phyloP scores from a whole-genome alignment of 768 basidiomycete genomes.

The Cyclocybe cylindracea region DNA sequence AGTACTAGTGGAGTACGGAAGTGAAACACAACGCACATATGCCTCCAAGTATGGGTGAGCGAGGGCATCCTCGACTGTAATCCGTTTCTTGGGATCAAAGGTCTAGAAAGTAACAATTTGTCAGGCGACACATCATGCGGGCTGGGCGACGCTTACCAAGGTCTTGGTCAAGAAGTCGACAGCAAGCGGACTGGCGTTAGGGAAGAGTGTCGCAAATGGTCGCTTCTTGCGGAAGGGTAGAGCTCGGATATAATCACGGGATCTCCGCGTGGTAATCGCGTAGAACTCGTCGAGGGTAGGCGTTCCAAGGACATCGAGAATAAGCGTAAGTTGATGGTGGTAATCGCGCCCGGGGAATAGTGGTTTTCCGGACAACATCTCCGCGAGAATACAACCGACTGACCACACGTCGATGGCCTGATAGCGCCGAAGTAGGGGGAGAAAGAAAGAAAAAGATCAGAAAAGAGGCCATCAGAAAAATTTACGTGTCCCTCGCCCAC shows the following conservation, averaged over 20 bases:
- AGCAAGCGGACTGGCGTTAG: slow-evolving; percentile 82
- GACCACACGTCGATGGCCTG: slow-evolving; percentile 87
- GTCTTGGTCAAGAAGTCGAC: slow-evolving; percentile 76
- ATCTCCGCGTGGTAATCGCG: slow-evolving; percentile 77
- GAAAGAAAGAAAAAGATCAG: slow-evolving; percentile 10
- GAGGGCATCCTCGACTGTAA: slow-evolving; percentile 91
- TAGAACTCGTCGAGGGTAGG: slow-evolving; percentile 93
- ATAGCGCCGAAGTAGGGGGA: slow-evolving; percentile 5
- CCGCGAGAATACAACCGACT: slow-evolving; percentile 85
- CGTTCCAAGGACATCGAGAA: slow-evolving; percentile 92
- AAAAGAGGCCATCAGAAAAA: slow-evolving; percentile 15
- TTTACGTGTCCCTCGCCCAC: slow-evolving; percentile 35
- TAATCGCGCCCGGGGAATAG: slow-evolving; percentile 96
- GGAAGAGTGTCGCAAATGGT: slow-evolving; percentile 84
- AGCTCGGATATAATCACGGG: slow-evolving; percentile 87
- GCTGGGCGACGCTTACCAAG: slow-evolving; percentile 47
- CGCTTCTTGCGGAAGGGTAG: slow-evolving; percentile 90
- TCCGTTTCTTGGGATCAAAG: slow-evolving; percentile 96
- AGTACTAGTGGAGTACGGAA: slow-evolving; percentile 1
- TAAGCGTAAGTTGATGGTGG: slow-evolving; percentile 91
- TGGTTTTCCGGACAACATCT: slow-evolving; percentile 91
- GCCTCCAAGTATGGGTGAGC: slow-evolving; percentile 95
- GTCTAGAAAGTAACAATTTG: slow-evolving; percentile 48
- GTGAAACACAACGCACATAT: slow-evolving; percentile 56
- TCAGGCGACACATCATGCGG: not conserved